These are phyloP conservation scores for Epichloe sibirici DNA, from an alignment of 2,329 filamentous ascomycete species.

Conservation along the genomic window DNA sequence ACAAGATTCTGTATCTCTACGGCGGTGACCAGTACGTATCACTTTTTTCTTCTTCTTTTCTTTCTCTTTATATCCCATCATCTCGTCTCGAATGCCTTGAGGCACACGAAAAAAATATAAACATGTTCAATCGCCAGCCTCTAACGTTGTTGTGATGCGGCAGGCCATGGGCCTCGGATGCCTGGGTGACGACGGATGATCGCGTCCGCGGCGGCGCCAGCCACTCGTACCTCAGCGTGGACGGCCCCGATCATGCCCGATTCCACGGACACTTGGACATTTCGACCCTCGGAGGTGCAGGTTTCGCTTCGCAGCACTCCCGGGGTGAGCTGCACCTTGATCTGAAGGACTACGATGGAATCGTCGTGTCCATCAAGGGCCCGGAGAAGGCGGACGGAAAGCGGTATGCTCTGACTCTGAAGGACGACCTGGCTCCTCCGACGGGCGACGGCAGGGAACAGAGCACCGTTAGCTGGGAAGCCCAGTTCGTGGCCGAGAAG, in stretches of 20 bases:
- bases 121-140: not conserved
- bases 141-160: not conserved
- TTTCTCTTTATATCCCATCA: not conserved
- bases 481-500: conserved; percentile 40
- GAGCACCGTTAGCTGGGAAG: conserved; percentile 63
- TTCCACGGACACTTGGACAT: conserved; percentile 65
- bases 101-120: not conserved
- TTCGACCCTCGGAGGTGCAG: conserved; percentile 62
- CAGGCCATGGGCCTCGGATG: conserved; percentile 45
- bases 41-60: too few species aligned
- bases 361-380: conserved; percentile 37
- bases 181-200: conserved; percentile 64
- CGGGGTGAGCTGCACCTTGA: conserved; percentile 49
- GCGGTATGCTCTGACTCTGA: conserved; percentile 62
- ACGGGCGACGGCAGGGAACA: conserved; percentile 56
- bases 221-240: conserved; percentile 34
- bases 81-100: not conserved
- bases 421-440: conserved; percentile 50
- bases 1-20: conserved; percentile 23
- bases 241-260: conserved; percentile 29
- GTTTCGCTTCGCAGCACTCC: conserved; percentile 70
- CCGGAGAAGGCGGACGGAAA: conserved; percentile 42
- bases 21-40: conserved; percentile 26
- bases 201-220: conserved; percentile 65
- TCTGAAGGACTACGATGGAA: conserved; percentile 48